Evolutionary conservation across 2,329 filamentous ascomycete genomes (phyloP).

Genomic region (Grosmannia clavigera): DNA sequence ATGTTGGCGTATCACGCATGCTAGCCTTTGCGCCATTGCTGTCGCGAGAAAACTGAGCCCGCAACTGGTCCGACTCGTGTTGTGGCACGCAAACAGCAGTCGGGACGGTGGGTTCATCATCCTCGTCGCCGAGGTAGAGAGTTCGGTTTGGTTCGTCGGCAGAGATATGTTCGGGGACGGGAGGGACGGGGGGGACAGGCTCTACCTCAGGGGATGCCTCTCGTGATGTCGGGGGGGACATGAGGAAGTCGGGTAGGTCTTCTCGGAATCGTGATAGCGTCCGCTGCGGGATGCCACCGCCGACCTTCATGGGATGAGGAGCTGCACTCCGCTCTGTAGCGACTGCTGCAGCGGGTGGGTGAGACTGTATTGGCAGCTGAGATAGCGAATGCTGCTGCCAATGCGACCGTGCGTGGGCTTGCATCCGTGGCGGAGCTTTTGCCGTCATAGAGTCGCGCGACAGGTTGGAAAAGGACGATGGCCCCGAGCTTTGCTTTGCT

Average conservation of each 20-base stretch:
- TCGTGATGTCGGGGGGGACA: constrained; percentile 76
- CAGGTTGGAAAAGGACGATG: constrained; percentile 82
- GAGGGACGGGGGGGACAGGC: constrained; percentile 12
- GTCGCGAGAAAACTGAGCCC: background rate
- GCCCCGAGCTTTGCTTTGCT: constrained; percentile 41
- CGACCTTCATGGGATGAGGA: constrained; percentile 20
- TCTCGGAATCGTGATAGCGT: constrained; percentile 87
- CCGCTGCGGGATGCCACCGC: constrained; percentile 50
- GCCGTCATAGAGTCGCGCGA: constrained; percentile 72
- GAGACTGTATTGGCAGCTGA: background rate
- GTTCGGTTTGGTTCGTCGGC: constrained; percentile 11
- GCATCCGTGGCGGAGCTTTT: constrained; percentile 10
- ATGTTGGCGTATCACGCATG: constrained; percentile 33
- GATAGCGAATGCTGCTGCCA: constrained; percentile 1
- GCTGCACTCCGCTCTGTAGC: background rate
- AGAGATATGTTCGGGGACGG: constrained; percentile 12
- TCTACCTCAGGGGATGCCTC: constrained; percentile 65
- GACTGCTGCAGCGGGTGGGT: constrained; percentile 16
- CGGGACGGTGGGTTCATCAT: constrained; percentile 12
- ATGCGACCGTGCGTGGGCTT: background rate
- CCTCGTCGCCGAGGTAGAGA: constrained; percentile 10
- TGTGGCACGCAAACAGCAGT: background rate
- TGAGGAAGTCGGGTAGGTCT: constrained; percentile 73
- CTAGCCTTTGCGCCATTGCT: constrained; percentile 15
- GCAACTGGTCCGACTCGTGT: background rate